These are phyloP conservation scores for Ramaria rubella DNA, from an alignment of 768 basidiomycete genomes.

Conservation along the genomic window DNA sequence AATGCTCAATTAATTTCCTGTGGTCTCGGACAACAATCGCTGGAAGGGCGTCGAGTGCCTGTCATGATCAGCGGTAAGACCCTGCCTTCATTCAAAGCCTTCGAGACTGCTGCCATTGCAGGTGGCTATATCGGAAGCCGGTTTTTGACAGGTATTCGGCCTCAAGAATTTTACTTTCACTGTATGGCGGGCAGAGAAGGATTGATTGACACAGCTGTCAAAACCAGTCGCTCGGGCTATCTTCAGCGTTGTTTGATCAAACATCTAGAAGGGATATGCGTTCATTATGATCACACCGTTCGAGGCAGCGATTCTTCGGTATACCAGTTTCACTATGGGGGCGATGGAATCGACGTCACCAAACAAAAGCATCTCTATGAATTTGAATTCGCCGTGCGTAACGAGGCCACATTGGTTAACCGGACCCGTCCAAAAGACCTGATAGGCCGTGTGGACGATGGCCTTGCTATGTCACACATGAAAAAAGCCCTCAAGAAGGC, in stretches of 20 bases:
- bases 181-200: conserved; percentile 99
- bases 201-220: conserved; percentile 97
- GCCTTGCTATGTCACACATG: conserved; percentile 71
- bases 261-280: conserved; percentile 91
- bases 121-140: conserved; percentile 98
- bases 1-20: conserved; percentile 99
- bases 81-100: conserved; percentile 90
- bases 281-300: conserved; percentile 98
- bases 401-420: conserved; percentile 71
- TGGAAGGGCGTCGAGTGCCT: conserved; percentile 97
- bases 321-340: conserved; percentile 96
- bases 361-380: conserved; percentile 93
- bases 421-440: conserved; percentile 59
- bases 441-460: conserved; percentile 52
- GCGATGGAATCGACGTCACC: conserved; percentile 93
- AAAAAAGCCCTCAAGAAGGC: conserved; percentile 81
- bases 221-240: conserved; percentile 97
- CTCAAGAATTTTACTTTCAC: conserved; percentile 99
- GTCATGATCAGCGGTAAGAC: conserved; percentile 99
- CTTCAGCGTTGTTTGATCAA: conserved; percentile 98
- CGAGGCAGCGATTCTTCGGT: conserved; percentile 90
- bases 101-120: conserved; percentile 97
- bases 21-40: conserved; percentile 91
- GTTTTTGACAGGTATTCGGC: conserved; percentile 95
- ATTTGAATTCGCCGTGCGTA: conserved; percentile 90